Conservation (phyloP, 768 basidiomycete genomes). For the Tremella fuciformis region DNA sequence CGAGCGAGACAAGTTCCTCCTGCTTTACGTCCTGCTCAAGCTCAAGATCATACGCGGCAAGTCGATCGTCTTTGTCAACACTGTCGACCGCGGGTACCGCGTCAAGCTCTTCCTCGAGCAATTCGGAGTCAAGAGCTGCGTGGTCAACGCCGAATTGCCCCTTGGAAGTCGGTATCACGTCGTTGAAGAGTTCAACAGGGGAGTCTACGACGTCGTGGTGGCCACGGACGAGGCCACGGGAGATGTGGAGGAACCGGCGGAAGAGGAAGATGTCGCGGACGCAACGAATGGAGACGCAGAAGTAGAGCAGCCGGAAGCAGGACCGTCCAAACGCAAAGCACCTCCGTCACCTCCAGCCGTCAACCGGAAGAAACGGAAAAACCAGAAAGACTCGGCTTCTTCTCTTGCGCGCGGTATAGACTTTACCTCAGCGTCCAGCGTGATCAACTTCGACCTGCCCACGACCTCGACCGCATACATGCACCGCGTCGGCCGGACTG, state of each 20-base stretch:
- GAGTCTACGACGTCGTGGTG: slow-evolving; percentile 97
- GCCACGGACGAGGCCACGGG: slow-evolving; percentile 86
- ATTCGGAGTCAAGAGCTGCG: slow-evolving; percentile 92
- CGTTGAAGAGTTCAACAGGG: slow-evolving; percentile 97
- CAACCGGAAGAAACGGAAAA: slow-evolving; percentile 52
- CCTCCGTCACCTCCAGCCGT: slow-evolving; percentile 29
- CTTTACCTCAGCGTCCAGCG: slow-evolving; percentile 93
- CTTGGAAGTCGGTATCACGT: slow-evolving; percentile 95
- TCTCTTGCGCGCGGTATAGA: slow-evolving; percentile 94
- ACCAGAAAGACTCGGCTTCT: slow-evolving; percentile 66
- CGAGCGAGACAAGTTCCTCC: slow-evolving; percentile 94
- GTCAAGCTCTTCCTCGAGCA: slow-evolving; percentile 97
- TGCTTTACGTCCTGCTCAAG: slow-evolving; percentile 93
- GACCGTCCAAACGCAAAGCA: slow-evolving; percentile 55
- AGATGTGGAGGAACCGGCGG: slow-evolving; percentile 52
- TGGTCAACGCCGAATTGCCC: slow-evolving; percentile 92
- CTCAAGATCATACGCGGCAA: slow-evolving; percentile 93
- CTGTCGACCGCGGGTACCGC: slow-evolving; percentile 89
- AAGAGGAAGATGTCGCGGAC: slow-evolving; percentile 39
- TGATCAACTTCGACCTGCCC: slow-evolving; percentile 98
- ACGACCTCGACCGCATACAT: slow-evolving; percentile 81
- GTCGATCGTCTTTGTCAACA: slow-evolving; percentile 94
- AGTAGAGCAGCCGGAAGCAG: slow-evolving; percentile 31
- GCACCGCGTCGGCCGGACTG: slow-evolving; percentile 93
- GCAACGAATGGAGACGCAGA: slow-evolving; percentile 38